Evolutionary conservation across 495 filamentous ascomycete genomes (phyloP).

Genomic region (Neurospora sp.): DNA sequence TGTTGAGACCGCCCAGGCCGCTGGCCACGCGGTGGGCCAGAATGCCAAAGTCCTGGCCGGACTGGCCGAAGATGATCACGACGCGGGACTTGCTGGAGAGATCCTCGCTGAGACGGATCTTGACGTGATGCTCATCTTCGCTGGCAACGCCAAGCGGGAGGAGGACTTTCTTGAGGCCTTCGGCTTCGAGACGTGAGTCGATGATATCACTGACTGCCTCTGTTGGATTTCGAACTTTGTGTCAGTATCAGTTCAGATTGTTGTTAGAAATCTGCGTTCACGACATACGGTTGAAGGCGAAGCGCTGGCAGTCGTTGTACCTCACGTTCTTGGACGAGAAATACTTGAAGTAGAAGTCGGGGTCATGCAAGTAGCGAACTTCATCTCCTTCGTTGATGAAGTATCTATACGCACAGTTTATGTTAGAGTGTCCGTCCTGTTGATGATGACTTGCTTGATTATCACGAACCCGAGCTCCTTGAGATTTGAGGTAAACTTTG

Average conservation of each 20-base stretch:
- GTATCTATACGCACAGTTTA: constrained; percentile 40
- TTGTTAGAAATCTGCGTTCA: neutral
- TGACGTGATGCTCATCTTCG: constrained; percentile 45
- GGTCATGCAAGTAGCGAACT: constrained; percentile 54
- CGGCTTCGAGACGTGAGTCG: constrained; percentile 44
- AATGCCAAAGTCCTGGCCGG: constrained; percentile 60
- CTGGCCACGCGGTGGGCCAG: constrained; percentile 58
- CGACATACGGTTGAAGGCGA: constrained; percentile 55
- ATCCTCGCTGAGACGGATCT: constrained; percentile 53
- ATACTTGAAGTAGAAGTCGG: constrained; percentile 60
- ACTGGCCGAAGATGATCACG: constrained; percentile 65
- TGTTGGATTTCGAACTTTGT: constrained; percentile 17
- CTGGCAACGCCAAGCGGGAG: constrained; percentile 45
- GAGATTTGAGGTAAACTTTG: constrained; percentile 51
- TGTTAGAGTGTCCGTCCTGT: neutral
- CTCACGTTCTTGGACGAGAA: constrained; percentile 60
- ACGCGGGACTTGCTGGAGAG: constrained; percentile 50
- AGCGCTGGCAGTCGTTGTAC: constrained; percentile 58
- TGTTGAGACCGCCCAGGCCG: constrained; percentile 47
- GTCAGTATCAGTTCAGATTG: neutral
- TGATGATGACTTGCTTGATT: neutral
- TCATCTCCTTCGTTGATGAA: constrained; percentile 62
- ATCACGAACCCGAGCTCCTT: constrained; percentile 55
- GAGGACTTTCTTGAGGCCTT: constrained; percentile 43
- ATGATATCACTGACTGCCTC: constrained; percentile 54